phyloP scores from a whole-genome alignment of 1,284 basidiomycete species.

The Fomitiporia mediterranea region DNA sequence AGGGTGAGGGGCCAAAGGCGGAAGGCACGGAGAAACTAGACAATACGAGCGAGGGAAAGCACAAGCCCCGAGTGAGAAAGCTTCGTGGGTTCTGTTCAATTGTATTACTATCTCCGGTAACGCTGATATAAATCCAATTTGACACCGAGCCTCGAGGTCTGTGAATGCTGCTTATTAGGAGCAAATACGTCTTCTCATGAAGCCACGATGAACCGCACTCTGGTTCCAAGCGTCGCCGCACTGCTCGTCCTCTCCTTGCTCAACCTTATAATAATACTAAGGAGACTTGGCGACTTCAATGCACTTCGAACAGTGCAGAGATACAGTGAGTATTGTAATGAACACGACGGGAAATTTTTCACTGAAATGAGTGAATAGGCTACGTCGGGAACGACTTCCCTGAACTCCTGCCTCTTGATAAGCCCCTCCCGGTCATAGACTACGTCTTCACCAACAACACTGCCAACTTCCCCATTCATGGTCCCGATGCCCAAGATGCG shows the following conservation, averaged over 20 bases:
- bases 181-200: not conserved
- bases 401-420: slow-evolving; percentile 8
- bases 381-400: slow-evolving; percentile 15
- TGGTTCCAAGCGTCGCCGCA: slow-evolving; percentile 1
- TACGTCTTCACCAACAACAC: slow-evolving; percentile 8
- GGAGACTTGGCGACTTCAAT: slow-evolving; percentile 5
- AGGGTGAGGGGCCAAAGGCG: not conserved
- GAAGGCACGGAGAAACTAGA: not conserved
- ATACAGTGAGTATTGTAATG: slow-evolving; percentile 8
- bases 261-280: slow-evolving; percentile 12
- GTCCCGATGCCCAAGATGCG: not conserved
- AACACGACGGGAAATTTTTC: not conserved
- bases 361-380: slow-evolving; percentile 28
- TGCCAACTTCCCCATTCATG: slow-evolving; percentile 11
- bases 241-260: slow-evolving; percentile 12
- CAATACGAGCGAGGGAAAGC: not conserved
- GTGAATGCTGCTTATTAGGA: not conserved
- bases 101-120: slow-evolving; percentile 3
- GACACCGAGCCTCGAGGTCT: slow-evolving; percentile 1
- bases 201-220: slow-evolving; percentile 10
- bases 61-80: not conserved
- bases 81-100: not conserved
- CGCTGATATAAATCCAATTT: not conserved
- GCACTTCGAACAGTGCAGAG: not conserved
- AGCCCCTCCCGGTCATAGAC: not conserved